A percentile compares a stretch with the other conserved stretches of the same genome.
Conservation (phyloP, 805 yeast species). For the Candida broadrunensis region DNA sequence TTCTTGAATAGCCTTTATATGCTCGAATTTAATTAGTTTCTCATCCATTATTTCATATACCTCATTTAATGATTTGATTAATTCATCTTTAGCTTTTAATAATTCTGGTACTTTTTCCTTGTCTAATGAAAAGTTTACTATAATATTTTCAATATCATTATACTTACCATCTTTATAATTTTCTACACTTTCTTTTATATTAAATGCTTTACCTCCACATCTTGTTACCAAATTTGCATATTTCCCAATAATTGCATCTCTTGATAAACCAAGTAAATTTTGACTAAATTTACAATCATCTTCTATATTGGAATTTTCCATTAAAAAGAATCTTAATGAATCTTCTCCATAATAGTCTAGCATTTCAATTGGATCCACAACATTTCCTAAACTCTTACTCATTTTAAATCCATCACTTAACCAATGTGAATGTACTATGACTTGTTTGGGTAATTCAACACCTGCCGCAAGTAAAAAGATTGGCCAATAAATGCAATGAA, state of each 20-base stretch:
- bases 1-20: conserved; percentile 51
- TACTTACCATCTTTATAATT: conserved; percentile 18
- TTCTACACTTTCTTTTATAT: conserved; percentile 45
- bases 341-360: conserved; percentile 66
- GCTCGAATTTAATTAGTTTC: conserved; percentile 46
- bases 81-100: conserved; percentile 11
- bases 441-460: conserved; percentile 62
- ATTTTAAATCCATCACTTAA: conserved; percentile 82
- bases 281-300: conserved; percentile 80
- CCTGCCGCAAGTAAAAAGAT: conserved; percentile 82
- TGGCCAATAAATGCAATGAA: conserved; percentile 95
- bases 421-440: conserved; percentile 95
- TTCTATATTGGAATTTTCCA: conserved; percentile 71
- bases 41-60: conserved; percentile 39
- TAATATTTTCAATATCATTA: conserved; percentile 19
- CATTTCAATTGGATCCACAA: conserved; percentile 82
- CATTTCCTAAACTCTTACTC: conserved; percentile 93
- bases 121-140: conserved; percentile 9
- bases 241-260: conserved; percentile 74
- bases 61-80: conserved; percentile 30
- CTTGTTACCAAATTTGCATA: conserved; percentile 78
- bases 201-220: conserved; percentile 68
- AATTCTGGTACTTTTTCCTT: conserved; percentile 11
- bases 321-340: conserved; percentile 68
- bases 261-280: conserved; percentile 44